Evolutionary conservation across 148 eudicot species (phyloP), one percentile per base, ranked within the genome.

Genomic region (Pouteria glomerata): DNA sequence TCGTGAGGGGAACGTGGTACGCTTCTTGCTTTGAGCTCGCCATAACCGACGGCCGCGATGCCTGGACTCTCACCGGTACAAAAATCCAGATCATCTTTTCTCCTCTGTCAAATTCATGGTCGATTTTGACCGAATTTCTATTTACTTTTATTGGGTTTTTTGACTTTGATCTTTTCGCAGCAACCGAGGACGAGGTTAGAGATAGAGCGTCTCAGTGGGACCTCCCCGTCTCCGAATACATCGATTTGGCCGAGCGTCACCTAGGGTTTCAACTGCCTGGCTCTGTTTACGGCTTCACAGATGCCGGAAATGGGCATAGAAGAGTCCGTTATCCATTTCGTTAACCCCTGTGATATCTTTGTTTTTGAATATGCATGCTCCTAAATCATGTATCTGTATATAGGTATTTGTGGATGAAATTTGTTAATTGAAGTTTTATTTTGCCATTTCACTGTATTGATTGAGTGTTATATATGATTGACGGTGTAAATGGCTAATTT

Each of bases 161-260:
- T 68, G 60, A 27, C n/a, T n/a, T n/a, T 39, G 5, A 58, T 34
- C 57, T 44, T 16, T 72, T 63, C 67, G 71, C 66, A 93, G 98
- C 88, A 2, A 78, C 91, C 18, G 93, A 88, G 68, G 97, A 91
- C 4, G 98, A 91, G 72, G 96, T 95, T 34, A 76, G 77, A 51
- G 97, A 95, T 74, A 85, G 93, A 48, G 98, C 96, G 21, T 84
- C 89, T 19, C 91, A 85, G 63, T 91, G 98, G 98, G 98, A 95
- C 77, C 97, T 89, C 71, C 81, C 93, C 16, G 89, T 83, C 63
- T 61, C 84, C 11, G 97, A 95, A 13, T 95, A 95, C 72, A 68
- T 95, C 30, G 85, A 86, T 30, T 81, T 91, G 72, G 93, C 96
- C 0, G 96, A 95, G 81, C 77, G 70, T 4, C 84, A 89, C 74